Evolutionary conservation across 176 grass and related monocot species (phyloP).

Genomic region (Hordeum vulgare): MorexV3_pseudomolecules_assembly NC_058522.1:295541853-295542352

Average conservation of each 20-base stretch:
- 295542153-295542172: slow-evolving; percentile 68
- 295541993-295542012: background rate
- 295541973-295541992: slow-evolving; percentile 48
- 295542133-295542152: slow-evolving; percentile 83
- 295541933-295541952: slow-evolving; percentile 86
- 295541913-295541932: slow-evolving; percentile 81
- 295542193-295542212: background rate
- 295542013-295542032: background rate
- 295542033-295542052: background rate
- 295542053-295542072: background rate
- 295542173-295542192: background rate
- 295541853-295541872: slow-evolving; percentile 7
- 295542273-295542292: background rate
- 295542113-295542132: slow-evolving; percentile 65
- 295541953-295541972: slow-evolving; percentile 83
- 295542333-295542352: slow-evolving; percentile 16
- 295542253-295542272: slow-evolving; percentile 84
- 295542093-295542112: slow-evolving; percentile 64
- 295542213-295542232: background rate
- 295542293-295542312: slow-evolving; percentile 1
- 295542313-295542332: slow-evolving; percentile 62
- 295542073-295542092: slow-evolving; percentile 60
- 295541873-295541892: slow-evolving; percentile 28
- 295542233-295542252: slow-evolving; percentile 89
- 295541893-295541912: slow-evolving; percentile 57